These are phyloP conservation scores for Sporisorium reilianum DNA, from an alignment of 1,284 basidiomycete genomes.

Conservation along the genomic window DNA sequence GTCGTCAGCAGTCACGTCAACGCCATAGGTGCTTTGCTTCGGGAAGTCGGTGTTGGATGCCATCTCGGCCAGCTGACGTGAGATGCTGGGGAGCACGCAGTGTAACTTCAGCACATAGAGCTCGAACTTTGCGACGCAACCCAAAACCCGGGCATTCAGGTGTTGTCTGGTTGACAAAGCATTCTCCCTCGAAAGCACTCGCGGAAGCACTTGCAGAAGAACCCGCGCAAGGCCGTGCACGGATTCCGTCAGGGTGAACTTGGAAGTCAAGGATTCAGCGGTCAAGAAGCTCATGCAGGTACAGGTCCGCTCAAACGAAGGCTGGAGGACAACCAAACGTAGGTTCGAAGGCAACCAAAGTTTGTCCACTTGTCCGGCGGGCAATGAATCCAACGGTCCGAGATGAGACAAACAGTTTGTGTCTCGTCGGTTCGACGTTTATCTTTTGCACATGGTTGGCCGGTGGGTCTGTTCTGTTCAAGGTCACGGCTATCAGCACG, in stretches of 20 bases:
- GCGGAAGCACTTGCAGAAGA: background rate
- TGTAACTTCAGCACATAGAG: background rate
- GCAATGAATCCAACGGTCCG: background rate
- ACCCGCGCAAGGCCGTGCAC: too few species aligned
- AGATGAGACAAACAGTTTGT: background rate
- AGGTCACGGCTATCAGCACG: too few species aligned
- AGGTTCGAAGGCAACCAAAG: background rate
- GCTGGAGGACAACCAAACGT: background rate
- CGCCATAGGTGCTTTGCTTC: background rate
- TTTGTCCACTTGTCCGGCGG: conserved; percentile 3
- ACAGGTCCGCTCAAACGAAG: background rate
- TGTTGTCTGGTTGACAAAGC: background rate
- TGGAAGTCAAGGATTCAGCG: too few species aligned
- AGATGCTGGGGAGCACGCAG: background rate
- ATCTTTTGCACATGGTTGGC: background rate
- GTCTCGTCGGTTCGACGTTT: too few species aligned
- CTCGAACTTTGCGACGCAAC: background rate
- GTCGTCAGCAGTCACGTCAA: background rate
- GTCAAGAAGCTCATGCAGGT: conserved; percentile 8
- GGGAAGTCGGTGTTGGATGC: background rate
- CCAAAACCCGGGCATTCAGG: background rate
- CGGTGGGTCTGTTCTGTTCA: background rate
- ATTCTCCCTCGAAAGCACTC: too few species aligned
- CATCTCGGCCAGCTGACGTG: background rate
- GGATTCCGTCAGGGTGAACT: too few species aligned